These are phyloP conservation scores for Tetradesmus lagerheimii DNA, from an alignment of 139 green algal species.

Conservation along the genomic window DNA sequence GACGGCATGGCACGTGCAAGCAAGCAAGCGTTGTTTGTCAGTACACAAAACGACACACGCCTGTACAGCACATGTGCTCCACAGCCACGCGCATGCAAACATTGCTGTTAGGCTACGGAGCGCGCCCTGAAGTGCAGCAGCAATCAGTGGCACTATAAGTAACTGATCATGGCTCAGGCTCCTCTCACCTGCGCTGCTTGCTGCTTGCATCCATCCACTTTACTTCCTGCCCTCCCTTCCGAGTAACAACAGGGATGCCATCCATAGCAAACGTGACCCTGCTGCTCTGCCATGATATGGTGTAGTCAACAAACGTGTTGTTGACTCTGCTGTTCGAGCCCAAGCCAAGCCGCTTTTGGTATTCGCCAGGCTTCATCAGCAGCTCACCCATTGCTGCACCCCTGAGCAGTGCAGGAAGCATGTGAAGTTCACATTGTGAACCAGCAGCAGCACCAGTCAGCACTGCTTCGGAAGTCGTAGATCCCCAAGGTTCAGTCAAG, in stretches of 20 bases:
- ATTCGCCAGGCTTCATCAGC: not conserved
- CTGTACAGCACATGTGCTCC: too few species aligned
- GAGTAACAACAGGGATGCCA: not conserved
- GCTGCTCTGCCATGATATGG: slow-evolving; percentile 31
- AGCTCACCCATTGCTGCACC: slow-evolving; percentile 5
- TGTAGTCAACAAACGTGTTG: slow-evolving; percentile 16
- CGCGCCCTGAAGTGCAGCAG: too few species aligned
- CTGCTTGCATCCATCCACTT: not conserved
- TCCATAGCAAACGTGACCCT: slow-evolving; percentile 27
- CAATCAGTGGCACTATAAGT: too few species aligned
- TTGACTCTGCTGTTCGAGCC: not conserved
- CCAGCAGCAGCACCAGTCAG: not conserved
- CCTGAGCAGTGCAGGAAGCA: not conserved
- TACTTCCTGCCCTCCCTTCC: not conserved
- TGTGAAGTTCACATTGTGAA: too few species aligned
- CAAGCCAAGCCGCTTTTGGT: not conserved
- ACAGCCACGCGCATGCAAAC: too few species aligned
- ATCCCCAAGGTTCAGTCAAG: too few species aligned
- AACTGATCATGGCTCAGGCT: too few species aligned
- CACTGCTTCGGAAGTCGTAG: too few species aligned
- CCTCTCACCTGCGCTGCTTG: slow-evolving; percentile 7
- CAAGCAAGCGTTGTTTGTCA: not conserved
- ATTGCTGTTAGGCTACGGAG: too few species aligned
- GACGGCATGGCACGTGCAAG: not conserved
- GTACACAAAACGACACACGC: too few species aligned